Conservation (phyloP, 169 alveolate species). For the Cryptosporidium ubiquitum region DNA sequence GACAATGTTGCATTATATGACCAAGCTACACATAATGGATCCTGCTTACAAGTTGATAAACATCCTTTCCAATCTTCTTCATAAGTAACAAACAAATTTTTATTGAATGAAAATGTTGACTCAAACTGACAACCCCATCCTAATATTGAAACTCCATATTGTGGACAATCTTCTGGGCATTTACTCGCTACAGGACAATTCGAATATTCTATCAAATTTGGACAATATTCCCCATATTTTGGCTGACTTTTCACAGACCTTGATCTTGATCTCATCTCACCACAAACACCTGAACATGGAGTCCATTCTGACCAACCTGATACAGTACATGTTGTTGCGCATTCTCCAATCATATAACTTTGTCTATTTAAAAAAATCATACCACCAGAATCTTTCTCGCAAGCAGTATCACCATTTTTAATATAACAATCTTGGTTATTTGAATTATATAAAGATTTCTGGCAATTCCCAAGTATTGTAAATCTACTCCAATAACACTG, state of each 20-base stretch:
- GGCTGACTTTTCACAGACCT: not conserved
- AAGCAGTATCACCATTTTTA: constrained; percentile 2
- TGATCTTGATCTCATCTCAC: constrained; percentile 68
- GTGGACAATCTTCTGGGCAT: constrained; percentile 68
- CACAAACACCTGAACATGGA: constrained; percentile 77
- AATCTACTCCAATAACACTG: constrained; percentile 51
- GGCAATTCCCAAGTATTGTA: constrained; percentile 34
- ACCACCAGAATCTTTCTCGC: not conserved
- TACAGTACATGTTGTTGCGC: constrained; percentile 59
- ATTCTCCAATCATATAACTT: constrained; percentile 43
- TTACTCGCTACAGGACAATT: not conserved
- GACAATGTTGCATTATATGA: constrained; percentile 58
- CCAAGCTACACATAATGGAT: constrained; percentile 66
- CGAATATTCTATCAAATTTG: constrained; percentile 44
- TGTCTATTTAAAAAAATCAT: not conserved
- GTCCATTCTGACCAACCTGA: constrained; percentile 77
- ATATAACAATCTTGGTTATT: constrained; percentile 20
- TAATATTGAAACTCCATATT: constrained; percentile 59
- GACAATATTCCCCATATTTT: constrained; percentile 31
- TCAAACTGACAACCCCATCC: constrained; percentile 74
- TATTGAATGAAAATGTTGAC: constrained; percentile 26
- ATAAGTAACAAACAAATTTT: constrained; percentile 19
- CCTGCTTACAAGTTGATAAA: constrained; percentile 21
- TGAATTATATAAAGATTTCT: constrained; percentile 12
- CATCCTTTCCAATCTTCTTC: constrained; percentile 50